A percentile compares a stretch with the other conserved stretches of the same genome.
Evolutionary conservation across 2,329 filamentous ascomycete genomes (phyloP).

Genomic region (Cladobotryum protrusum): DNA sequence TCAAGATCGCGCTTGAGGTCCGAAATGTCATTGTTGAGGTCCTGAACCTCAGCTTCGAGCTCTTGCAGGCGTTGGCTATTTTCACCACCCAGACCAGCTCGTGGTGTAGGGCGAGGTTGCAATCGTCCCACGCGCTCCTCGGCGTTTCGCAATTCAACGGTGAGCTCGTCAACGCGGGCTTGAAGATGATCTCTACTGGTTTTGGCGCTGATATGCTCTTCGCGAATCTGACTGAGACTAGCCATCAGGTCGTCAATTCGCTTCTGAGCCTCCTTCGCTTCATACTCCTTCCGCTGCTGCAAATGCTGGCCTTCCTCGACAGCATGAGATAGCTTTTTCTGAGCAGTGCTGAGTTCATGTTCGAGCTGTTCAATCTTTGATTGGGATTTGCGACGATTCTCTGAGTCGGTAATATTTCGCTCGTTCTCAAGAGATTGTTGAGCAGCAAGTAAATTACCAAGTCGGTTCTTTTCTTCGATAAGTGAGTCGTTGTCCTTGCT

Average conservation of each 20-base stretch:
- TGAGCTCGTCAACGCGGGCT: constrained; percentile 79
- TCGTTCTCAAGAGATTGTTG: constrained; percentile 90
- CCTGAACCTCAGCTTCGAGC: constrained; percentile 61
- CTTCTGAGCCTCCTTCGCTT: constrained; percentile 80
- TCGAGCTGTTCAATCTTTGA: constrained; percentile 72
- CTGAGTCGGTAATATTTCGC: constrained; percentile 76
- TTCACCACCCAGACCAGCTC: constrained; percentile 42
- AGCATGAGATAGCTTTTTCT: constrained; percentile 78
- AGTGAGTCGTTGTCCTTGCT: constrained; percentile 82
- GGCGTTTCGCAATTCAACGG: constrained; percentile 78
- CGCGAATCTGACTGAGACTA: constrained; percentile 71
- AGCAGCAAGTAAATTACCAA: constrained; percentile 76
- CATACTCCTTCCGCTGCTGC: constrained; percentile 79
- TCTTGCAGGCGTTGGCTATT: constrained; percentile 42
- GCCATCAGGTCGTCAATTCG: constrained; percentile 86
- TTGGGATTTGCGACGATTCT: constrained; percentile 74
- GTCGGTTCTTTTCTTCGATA: constrained; percentile 73
- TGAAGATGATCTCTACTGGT: constrained; percentile 87
- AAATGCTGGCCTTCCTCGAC: constrained; percentile 78
- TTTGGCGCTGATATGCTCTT: constrained; percentile 80
- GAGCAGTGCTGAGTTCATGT: constrained; percentile 67
- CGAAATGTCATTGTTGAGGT: constrained; percentile 74
- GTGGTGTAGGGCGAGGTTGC: constrained; percentile 68
- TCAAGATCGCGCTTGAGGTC: constrained; percentile 86
- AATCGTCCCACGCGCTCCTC: constrained; percentile 81